Evolutionary conservation across 169 alveolate genomes (phyloP), one percentile per base, ranked within the genome.

Genomic region (Eimeria acervulina): DNA sequence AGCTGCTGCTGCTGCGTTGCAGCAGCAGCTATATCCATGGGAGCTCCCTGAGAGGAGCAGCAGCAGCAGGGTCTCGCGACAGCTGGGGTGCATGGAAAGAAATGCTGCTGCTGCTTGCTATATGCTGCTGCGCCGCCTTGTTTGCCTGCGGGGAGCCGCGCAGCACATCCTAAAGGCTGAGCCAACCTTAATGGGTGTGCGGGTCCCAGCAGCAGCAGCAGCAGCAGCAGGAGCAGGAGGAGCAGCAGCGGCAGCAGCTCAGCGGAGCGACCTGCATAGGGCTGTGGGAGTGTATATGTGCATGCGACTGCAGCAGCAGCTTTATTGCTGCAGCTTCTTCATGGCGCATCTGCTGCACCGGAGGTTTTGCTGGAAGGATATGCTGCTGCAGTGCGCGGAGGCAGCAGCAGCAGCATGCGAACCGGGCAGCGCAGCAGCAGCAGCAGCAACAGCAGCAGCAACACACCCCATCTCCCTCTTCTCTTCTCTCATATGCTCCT

Each of bases 331-430:
- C 90, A 47, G 95, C 90, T 91, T 74, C 83, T 28, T 91, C 38
- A 66, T 91, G 80, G 95, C 95, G 10, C 95, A 91, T 61, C 80
- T 91, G 38, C 63, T 91, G 68, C 95, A 91, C 42, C 95, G 95
- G 6, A 51, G 84, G 23, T 66, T 61, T 17, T 38, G 68, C 8
- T 63, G 81, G 83, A 52, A 74, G 52, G 44, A 80, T 19, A 17
- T 72, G 90, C 51, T 91, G 95, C 51, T 38, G 85, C 72, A 36
- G 90, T 84, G 40, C 5, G 95, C 70, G 4, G 61, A 52, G 55
- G 88, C 87, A 28, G 95, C 72, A 31, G 55, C 51, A 17, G 78
- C 55, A 36, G 83, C 47, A 26, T 31, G 87, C 42, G 95, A 91
- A 36, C 44, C 83, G 26, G 84, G 95, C 40, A 51, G 59, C 59